phyloP scores from a whole-genome alignment of 169 alveolate species.

The Plasmodium cynomolgi region DNA sequence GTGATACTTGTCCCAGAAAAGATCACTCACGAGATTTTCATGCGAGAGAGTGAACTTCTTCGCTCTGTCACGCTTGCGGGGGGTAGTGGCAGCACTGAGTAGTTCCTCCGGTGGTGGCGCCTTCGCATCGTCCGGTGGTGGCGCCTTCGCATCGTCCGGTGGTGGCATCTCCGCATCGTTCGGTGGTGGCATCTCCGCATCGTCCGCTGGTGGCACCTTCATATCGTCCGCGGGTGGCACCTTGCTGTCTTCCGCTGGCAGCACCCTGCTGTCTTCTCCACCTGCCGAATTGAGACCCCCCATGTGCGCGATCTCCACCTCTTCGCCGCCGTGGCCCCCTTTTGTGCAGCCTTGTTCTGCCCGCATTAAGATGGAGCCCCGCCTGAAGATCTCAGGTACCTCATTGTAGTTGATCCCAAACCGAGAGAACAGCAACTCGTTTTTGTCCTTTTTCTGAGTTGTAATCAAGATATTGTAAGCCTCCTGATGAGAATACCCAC shows the following conservation, averaged over 20 bases:
- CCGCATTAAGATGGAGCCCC: conserved; percentile 33
- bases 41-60: conserved; percentile 21
- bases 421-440: conserved; percentile 90
- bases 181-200: no score
- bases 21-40: conserved; percentile 47
- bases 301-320: background rate
- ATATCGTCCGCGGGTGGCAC: no score
- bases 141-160: no score
- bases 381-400: conserved; percentile 80
- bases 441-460: conserved; percentile 90
- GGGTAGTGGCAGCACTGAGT: background rate
- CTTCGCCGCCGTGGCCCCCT: background rate
- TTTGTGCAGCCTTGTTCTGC: background rate
- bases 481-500: conserved; percentile 88
- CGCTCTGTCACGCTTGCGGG: background rate
- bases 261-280: no score
- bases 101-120: background rate
- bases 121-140: background rate
- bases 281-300: background rate
- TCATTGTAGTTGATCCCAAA: conserved; percentile 93
- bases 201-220: no score
- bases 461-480: conserved; percentile 83
- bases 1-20: conserved; percentile 47
- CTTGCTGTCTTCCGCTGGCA: no score
- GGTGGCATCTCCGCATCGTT: no score